Evolutionary conservation across 805 yeast genomes (phyloP).

Genomic region (Kodamaea lidongshanica): DNA sequence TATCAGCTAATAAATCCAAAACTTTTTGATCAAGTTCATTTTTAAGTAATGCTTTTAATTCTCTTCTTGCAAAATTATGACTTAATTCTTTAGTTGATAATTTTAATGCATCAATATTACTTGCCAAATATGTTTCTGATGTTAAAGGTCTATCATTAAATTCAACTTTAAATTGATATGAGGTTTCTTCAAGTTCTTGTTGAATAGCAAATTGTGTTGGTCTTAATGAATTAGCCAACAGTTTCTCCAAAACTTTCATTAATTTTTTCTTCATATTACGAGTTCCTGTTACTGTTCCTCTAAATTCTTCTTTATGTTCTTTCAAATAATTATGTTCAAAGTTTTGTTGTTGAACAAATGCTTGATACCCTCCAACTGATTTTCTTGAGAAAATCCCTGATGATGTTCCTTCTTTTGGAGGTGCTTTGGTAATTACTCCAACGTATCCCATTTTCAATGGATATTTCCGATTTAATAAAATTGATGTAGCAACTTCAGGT

Average conservation of each 20-base stretch:
- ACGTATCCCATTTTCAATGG: conserved; percentile 96
- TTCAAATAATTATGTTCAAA: conserved; percentile 54
- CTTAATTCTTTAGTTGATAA: conserved; percentile 82
- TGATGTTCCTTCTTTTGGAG: conserved; percentile 28
- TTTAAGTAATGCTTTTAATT: conserved; percentile 70
- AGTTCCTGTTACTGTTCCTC: conserved; percentile 70
- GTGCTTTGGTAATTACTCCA: conserved; percentile 90
- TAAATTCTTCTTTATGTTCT: conserved; percentile 52
- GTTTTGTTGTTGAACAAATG: conserved; percentile 61
- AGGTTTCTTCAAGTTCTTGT: conserved; percentile 87
- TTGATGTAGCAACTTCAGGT: conserved; percentile 60
- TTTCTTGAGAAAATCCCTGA: conserved; percentile 43
- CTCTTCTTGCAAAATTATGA: conserved; percentile 73
- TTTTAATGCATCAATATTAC: conserved; percentile 82
- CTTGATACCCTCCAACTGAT: conserved; percentile 46
- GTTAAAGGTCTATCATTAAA: conserved; percentile 92
- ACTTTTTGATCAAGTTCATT: conserved; percentile 86
- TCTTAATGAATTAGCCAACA: conserved; percentile 82
- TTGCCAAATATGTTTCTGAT: conserved; percentile 90
- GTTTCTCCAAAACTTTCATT: conserved; percentile 78
- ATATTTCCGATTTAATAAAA: conserved; percentile 72
- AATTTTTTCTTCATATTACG: conserved; percentile 68
- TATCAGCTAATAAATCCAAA: conserved; percentile 76
- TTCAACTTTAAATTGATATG: conserved; percentile 91
- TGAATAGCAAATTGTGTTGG: conserved; percentile 85